These are phyloP conservation scores for Pythium plurisporium DNA, from an alignment of 352 stramenopile genomes.

Conservation along the genomic window DNA sequence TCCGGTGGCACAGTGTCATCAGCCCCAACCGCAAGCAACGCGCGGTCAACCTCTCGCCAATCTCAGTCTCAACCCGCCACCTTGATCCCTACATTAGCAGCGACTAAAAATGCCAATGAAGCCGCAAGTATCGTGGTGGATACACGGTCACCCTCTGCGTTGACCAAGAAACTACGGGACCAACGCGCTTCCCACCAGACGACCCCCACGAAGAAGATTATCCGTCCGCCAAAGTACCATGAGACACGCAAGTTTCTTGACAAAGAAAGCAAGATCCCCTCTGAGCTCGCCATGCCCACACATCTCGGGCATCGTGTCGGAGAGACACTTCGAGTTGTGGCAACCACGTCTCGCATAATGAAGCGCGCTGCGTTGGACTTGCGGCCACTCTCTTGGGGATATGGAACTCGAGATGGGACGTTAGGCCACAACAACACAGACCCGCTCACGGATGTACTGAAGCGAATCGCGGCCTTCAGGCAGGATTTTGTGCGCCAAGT, in stretches of 20 bases:
- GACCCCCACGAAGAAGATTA: slow-evolving; percentile 30
- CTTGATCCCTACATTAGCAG: too few relatives aligned
- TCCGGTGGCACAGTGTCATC: neutral
- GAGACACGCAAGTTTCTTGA: slow-evolving; percentile 37
- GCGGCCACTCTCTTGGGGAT: slow-evolving; percentile 50
- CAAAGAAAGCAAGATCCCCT: slow-evolving; percentile 26
- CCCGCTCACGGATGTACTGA: slow-evolving; percentile 19
- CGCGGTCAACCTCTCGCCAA: neutral
- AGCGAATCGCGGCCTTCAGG: slow-evolving; percentile 35
- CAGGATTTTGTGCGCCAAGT: slow-evolving; percentile 31
- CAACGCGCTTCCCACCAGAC: neutral
- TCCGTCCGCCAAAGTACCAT: slow-evolving; percentile 39
- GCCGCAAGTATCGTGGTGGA: too few relatives aligned
- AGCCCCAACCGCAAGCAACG: neutral
- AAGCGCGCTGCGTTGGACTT: slow-evolving; percentile 24
- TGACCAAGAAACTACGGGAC: neutral
- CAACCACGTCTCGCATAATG: slow-evolving; percentile 33
- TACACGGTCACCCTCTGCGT: too few relatives aligned
- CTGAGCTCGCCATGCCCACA: slow-evolving; percentile 1
- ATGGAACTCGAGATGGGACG: slow-evolving; percentile 41
- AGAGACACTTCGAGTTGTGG: slow-evolving; percentile 38
- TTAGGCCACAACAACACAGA: slow-evolving; percentile 36
- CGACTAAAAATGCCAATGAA: too few relatives aligned
- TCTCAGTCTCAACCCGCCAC: neutral
- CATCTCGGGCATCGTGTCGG: slow-evolving; percentile 23